These are phyloP conservation scores for Aspergillus eucalypticola DNA, from an alignment of 2,329 filamentous ascomycete genomes.

Conservation along the genomic window DNA sequence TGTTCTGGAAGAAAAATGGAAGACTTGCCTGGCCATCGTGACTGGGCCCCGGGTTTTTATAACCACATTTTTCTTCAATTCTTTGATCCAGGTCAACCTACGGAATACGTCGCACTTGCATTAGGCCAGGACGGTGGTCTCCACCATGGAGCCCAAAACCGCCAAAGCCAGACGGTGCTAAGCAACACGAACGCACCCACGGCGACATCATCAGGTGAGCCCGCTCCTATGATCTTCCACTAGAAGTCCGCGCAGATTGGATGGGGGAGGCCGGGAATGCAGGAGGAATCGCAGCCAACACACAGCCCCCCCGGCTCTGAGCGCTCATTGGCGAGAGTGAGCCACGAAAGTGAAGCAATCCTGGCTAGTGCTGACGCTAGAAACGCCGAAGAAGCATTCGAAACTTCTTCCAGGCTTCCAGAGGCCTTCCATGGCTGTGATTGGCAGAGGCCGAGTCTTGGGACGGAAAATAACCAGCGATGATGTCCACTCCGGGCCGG, in stretches of 20 bases:
- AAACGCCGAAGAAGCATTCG: slow-evolving; percentile 23
- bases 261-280: slow-evolving; percentile 7
- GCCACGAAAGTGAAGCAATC: slow-evolving; percentile 17
- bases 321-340: slow-evolving; percentile 16
- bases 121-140: slow-evolving; percentile 17
- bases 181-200: slow-evolving; percentile 22
- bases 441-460: slow-evolving; percentile 6
- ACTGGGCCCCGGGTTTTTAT: slow-evolving; percentile 10
- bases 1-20: slow-evolving; percentile 1
- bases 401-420: slow-evolving; percentile 26
- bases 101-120: slow-evolving; percentile 21
- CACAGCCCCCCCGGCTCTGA: slow-evolving; percentile 20
- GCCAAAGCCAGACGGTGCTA: slow-evolving; percentile 7
- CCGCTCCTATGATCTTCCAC: slow-evolving; percentile 12
- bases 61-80: slow-evolving; percentile 7
- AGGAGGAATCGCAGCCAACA: slow-evolving; percentile 15
- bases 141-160: slow-evolving; percentile 10
- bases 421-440: slow-evolving; percentile 6
- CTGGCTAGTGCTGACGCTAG: slow-evolving; percentile 25
- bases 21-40: slow-evolving; percentile 1
- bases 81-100: slow-evolving; percentile 14
- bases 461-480: slow-evolving; percentile 14
- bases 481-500: slow-evolving; percentile 15
- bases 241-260: slow-evolving; percentile 5
- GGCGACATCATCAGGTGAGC: slow-evolving; percentile 26